phyloP scores from a whole-genome alignment of 345 rosid species.

The Acer saccharum region DNA sequence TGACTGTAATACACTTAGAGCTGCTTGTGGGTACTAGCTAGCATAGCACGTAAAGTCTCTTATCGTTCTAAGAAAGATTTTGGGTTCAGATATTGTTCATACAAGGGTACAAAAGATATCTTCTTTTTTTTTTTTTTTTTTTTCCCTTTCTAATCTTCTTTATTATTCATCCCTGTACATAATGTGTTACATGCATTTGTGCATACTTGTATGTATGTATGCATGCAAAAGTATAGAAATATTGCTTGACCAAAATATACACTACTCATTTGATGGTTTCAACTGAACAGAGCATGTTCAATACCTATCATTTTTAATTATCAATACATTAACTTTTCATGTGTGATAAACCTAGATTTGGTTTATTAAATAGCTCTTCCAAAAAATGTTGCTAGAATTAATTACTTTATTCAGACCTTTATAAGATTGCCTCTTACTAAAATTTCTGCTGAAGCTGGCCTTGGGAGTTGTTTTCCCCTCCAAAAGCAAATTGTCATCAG shows the following conservation, averaged over 20 bases:
- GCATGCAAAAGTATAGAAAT: not conserved
- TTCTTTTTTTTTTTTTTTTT: too few species aligned
- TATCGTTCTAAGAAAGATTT: too few species aligned
- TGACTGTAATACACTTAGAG: too few species aligned
- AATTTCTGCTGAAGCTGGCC: constrained; percentile 40
- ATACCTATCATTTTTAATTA: not conserved
- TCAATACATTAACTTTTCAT: constrained; percentile 5
- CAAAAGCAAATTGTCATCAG: constrained; percentile 39
- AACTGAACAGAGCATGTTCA: constrained; percentile 2
- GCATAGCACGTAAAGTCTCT: too few species aligned
- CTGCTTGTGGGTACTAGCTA: too few species aligned
- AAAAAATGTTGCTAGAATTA: not conserved
- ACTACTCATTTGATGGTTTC: not conserved
- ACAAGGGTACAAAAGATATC: too few species aligned
- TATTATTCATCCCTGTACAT: not conserved
- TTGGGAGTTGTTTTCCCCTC: constrained; percentile 40
- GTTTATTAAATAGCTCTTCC: not conserved
- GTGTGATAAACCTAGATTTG: too few species aligned
- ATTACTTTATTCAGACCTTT: constrained; percentile 44
- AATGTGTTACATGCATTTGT: not conserved
- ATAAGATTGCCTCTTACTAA: constrained; percentile 41
- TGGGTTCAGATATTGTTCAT: too few species aligned
- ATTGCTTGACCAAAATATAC: not conserved
- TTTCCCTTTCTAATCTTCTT: too few species aligned
- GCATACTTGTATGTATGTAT: not conserved